A percentile compares a stretch with the other conserved stretches of the same genome.
Evolutionary conservation across 805 yeast species (phyloP).

Genomic region (Schwanniomyces sp.): DNA sequence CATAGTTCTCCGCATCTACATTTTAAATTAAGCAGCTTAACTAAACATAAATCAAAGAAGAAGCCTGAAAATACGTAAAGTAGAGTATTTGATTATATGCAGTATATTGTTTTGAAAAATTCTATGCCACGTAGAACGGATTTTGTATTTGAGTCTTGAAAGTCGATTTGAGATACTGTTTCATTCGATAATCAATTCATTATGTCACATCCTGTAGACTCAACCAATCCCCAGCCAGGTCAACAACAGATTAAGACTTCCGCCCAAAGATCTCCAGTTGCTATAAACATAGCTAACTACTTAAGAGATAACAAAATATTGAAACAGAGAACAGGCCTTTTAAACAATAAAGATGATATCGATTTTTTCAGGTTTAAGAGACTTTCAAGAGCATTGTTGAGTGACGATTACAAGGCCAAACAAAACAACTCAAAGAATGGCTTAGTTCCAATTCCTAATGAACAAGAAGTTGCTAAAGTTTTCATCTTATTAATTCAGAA

Average conservation of each 20-base stretch:
- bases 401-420: slow-evolving; percentile 64
- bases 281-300: slow-evolving; percentile 68
- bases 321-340: slow-evolving; percentile 80
- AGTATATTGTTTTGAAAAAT: not conserved
- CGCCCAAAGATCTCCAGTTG: slow-evolving; percentile 44
- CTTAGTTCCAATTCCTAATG: slow-evolving; percentile 44
- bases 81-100: not conserved
- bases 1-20: not conserved
- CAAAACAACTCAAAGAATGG: slow-evolving; percentile 47
- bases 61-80: not conserved
- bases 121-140: not conserved
- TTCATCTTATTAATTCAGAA: slow-evolving; percentile 69
- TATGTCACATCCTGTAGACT: not conserved
- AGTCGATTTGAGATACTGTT: not conserved
- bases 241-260: slow-evolving; percentile 12
- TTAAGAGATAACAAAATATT: slow-evolving; percentile 64
- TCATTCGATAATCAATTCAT: not conserved
- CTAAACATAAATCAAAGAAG: not conserved
- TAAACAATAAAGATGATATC: slow-evolving; percentile 61
- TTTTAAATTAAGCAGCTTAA: slow-evolving; percentile 3
- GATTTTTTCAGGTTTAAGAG: slow-evolving; percentile 90
- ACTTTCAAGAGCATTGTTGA: slow-evolving; percentile 71
- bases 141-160: not conserved
- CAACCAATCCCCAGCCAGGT: not conserved
- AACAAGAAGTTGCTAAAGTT: slow-evolving; percentile 57